Evolutionary conservation across 2,329 filamentous ascomycete genomes (phyloP), one percentile per base, ranked within the genome.

Genomic region (Fusarium aywerte): DNA sequence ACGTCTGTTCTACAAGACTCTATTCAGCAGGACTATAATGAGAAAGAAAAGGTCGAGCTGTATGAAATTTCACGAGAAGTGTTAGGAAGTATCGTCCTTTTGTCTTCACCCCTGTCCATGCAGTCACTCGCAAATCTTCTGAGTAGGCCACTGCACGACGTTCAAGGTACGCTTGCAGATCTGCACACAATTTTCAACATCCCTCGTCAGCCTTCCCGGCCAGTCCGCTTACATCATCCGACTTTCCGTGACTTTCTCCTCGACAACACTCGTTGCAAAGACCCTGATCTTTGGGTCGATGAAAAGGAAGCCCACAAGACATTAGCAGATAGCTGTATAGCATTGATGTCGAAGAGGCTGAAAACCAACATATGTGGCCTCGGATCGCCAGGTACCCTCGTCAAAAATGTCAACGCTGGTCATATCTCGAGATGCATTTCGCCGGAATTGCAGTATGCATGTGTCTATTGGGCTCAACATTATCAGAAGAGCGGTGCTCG

Each of bases 181-280:
- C 27, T 51, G 4, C 48, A 51, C 36, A 51, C 48, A 8, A 51
- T 51, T 6, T 51, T 51, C 16, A 31, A 40, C 10, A 51, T 51
- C 8, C 35, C 25, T n/a, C 35, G 27, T 13, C 27, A 40, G 32
- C 25, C 18, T 5, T 40, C 48, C 4, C 48, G 48, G 4, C 36
- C 48, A 6, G 15, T 51, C 13, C 48, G 48, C 5, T 13, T 51
- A 5, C 48, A 51, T 4, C 48, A 51, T 15, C 27, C 48, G 1
- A 51, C 48, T 3, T 51, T 51, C 6, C 48, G 48, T 11, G 48
- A 51, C 18, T 51, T 51, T 18, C 36, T 51, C 7, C 20, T 51
- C 8, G 20, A 51, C 27, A 39, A 42, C 15, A 40, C 16, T 23
- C 25, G 36, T 4, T 51, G 48, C 12, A 23, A 6, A 1, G 36